Evolutionary conservation across 2,329 filamentous ascomycete genomes (phyloP), one percentile per base, ranked within the genome.

Genomic region (Penicillium brasilianum): DNA sequence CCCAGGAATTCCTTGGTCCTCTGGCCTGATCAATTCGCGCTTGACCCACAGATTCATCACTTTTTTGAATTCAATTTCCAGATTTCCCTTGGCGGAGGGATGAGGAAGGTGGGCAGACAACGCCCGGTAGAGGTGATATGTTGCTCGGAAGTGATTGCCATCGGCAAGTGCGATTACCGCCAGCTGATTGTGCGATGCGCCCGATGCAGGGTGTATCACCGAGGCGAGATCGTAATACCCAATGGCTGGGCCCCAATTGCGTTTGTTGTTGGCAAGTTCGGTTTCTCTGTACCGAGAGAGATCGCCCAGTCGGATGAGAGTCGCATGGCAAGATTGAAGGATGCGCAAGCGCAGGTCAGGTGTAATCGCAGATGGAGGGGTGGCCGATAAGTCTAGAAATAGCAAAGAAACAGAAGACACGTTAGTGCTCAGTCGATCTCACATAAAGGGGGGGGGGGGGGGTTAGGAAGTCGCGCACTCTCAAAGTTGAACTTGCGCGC

Each of bases 51-150:
- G 81, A 46, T 77, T 76, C 62, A 83, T 80, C 41, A 89, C 83
- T 69, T 89, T 90, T 70, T 85, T 86, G 73, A 97, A 93, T 73
- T 95, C 91, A 57, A 88, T 83, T 70, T 91, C 89, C 52, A 99
- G 82, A 71, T 98, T 98, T 18, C 82, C 80, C 59, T 85, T 83
- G 3, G 92, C 93, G 49, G 89, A 85, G 0, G 90, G 89, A 71
- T 95, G 89, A 4, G 93, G 92, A 43, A 88, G 83, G 55, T 88
- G 83, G 34, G 92, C 88, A 9, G 88, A 88, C 67, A 95, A 84
- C 16, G 93, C 89, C 64, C 93, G 89, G 73, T 97, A 95, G 43
- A 98, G 87, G 75, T 97, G 88, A 76, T 97, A 98, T 32, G 96
- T 89, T 10, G 92, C 89, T 63, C 92, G 87, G 54, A 98, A 85